Base-by-base conservation (phyloP, 495 filamentous ascomycete genomes). In the Alectoria sarmentosa region DNA sequence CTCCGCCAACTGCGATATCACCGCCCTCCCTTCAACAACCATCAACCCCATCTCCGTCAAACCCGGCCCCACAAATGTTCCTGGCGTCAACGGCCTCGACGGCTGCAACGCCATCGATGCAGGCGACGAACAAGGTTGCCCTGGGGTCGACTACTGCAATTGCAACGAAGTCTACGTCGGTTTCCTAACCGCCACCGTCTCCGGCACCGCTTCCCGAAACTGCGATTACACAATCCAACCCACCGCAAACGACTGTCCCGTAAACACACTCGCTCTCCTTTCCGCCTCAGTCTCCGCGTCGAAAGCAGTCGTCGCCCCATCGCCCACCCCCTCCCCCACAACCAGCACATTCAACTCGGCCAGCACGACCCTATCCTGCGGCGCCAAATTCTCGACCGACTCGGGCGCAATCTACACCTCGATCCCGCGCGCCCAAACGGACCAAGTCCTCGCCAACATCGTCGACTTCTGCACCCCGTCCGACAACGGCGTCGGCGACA, bases 301-400 rank as follows among this genome's bases (percentile, higher is more conserved):
- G 3, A 36, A 34, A 13, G 28, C 32, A 13, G 26, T 19, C 26
- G 30, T 36, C 17, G 21, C 32, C 32, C 36, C 55, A 30, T 2
- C 10, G 49, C 49, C 30, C 21, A 39, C 7, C 38, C 38, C 38
- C 5, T 11, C 38, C 38, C 11, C 38, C 38, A 39, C 38, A 39
- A 39, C 38, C 38, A 39, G 38, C 38, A 10, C 38, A 39, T 39
- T 39, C 38, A 1, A 39, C 11, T 11, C 14, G 38, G 38, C 38
- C 38, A 39, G 38, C 38, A 59, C 57, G 28, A 39, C 57, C 36
- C n/a, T 59, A 59, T 59, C 57, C 39, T 59, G 57, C 26, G 57
- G 21, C 9, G 49, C 21, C 13, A 23, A 26, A 11, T 54, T 26
- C 49, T 54, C 30, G 21, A 54, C 49, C 49, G 52, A 55, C 52